Base-by-base conservation (phyloP, 75 land plant genomes). In the Sequoia sempervirens region DNA sequence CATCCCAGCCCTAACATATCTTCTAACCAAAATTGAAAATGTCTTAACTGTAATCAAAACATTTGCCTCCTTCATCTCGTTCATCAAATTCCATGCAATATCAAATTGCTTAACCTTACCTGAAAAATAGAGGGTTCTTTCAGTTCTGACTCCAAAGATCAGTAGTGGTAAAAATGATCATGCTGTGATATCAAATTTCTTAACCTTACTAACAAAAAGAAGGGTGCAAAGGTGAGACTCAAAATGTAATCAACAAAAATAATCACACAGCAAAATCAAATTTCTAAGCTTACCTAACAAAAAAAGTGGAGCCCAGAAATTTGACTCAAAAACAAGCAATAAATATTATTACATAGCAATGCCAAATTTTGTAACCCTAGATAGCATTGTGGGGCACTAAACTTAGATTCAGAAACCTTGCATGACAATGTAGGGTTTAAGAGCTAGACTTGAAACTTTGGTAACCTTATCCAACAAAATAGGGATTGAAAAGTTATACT, bases 1-100 rank as follows among this genome's bases (percentile, higher is more conserved):
- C 75, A 90, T 84, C 46, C 94, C 96, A 34, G 96, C 92, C 58
- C 89, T 85, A 47, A 88, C 93, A 85, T 94, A 96, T 28, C 96
- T 91, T 75, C 92, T 89, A 36, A 97, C 85, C 37, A 97, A 86
- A 54, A 85, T 88, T 74, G 85, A 64, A 83, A 95, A 93, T 3
- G 92, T 88, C 28, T 80, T 85, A 2, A 81, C 50, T 0, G 90
- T 56, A 50, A 93, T 87, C 13, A 82, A 83, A 28, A 91, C 50
- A 28, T 43, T 37, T 17, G 54, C 75, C 4, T 81, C 34, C 82
- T 84, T 87, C 95, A 95, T 91, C 13, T 74, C 70, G 43, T 92
- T 87, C 15, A 95, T 83, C 45, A 95, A 70, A n/a, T 85, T 75
- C 94, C 94, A 92, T 2, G 95, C 93, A 38, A 88, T 8, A 53